Evolutionary conservation across 768 basidiomycete genomes (phyloP), one percentile per base, ranked within the genome.

Genomic region (Russula dissimulans): DNA sequence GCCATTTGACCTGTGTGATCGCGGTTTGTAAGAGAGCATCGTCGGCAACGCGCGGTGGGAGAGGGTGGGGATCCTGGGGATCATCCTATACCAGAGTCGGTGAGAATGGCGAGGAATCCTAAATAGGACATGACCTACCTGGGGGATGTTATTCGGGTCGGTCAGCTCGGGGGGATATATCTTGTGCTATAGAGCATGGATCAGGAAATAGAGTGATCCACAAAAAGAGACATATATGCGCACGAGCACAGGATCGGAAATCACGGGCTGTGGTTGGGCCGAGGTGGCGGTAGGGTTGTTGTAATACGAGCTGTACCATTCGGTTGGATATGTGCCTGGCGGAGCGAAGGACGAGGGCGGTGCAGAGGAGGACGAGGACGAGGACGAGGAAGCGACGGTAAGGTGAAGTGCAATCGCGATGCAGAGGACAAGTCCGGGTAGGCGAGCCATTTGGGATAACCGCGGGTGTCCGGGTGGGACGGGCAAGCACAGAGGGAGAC

Each of bases 221-320:
- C 14, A 5, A 41, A 41, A 31, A 11, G 22, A 6, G 7, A 31
- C 10, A 34, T 41, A 22, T 36, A 42, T 48, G 50, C 69, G 57
- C 63, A 87, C 87, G 31, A 79, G 78, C 36, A 88, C 79, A 9
- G 86, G 84, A 68, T 90, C 87, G 14, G 86, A 81, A 41, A 90
- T 79, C 60, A 88, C 77, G n/a, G 87, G 88, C 71, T 90, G 88
- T 4, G 82, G 82, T 68, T 90, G 88, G 0, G 77, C 81, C 12
- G 80, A 79, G 2, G 88, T 89, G 36, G 81, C 84, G 1, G 86
- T 89, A 36, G 88, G 86, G 63, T 79, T 72, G 70, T 88, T 89
- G 72, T 83, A 87, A 70, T 89, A 90, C 54, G 75, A 68, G n/a
- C 74, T 67, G 70, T 82, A 90, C 42, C 78, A 72, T 18, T 5